phyloP scores from a whole-genome alignment of 208 protist species.

The Trypanosomatidae sp. region DNA sequence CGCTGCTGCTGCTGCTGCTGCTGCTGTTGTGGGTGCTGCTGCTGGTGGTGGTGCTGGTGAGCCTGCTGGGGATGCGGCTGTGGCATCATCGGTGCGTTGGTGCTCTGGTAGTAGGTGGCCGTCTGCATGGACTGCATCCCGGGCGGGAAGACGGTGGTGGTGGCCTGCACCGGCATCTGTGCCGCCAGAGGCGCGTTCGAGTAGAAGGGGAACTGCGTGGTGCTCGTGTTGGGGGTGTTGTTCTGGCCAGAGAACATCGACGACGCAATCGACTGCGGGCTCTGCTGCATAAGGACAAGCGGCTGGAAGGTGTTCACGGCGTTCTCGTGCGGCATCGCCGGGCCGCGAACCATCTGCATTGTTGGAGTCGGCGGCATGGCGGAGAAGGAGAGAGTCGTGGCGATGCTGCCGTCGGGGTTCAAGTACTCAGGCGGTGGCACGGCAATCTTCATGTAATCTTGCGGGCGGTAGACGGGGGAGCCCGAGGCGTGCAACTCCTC shows the following conservation, averaged over 20 bases:
- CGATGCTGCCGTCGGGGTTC: slow-evolving; percentile 30
- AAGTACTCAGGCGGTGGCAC: slow-evolving; percentile 51
- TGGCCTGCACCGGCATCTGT: slow-evolving; percentile 6
- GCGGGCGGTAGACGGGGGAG: slow-evolving; percentile 48
- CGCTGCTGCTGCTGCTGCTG: too few relatives aligned
- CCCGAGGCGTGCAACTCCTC: slow-evolving; percentile 44
- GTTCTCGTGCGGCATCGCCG: slow-evolving; percentile 21
- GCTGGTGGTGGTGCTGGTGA: too few relatives aligned
- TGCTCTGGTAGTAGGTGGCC: slow-evolving; percentile 19
- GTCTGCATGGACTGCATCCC: slow-evolving; percentile 15
- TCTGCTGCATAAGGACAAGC: slow-evolving; percentile 24
- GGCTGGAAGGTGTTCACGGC: slow-evolving; percentile 22
- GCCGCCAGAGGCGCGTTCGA: slow-evolving; percentile 14
- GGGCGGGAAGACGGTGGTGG: slow-evolving; percentile 13
- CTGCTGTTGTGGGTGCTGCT: too few relatives aligned
- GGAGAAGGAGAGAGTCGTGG: slow-evolving; percentile 17
- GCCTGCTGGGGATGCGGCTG: too few relatives aligned
- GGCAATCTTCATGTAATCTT: slow-evolving; percentile 76
- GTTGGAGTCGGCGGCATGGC: background rate
- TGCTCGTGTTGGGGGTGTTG: slow-evolving; percentile 3
- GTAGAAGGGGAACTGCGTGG: slow-evolving; percentile 19
- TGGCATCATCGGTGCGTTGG: too few relatives aligned
- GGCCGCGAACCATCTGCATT: slow-evolving; percentile 18
- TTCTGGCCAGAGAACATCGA: slow-evolving; percentile 13
- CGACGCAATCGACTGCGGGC: slow-evolving; percentile 17